Base-by-base conservation (phyloP, 129 eudicot genomes). In the Escallonia herrerae region DNA sequence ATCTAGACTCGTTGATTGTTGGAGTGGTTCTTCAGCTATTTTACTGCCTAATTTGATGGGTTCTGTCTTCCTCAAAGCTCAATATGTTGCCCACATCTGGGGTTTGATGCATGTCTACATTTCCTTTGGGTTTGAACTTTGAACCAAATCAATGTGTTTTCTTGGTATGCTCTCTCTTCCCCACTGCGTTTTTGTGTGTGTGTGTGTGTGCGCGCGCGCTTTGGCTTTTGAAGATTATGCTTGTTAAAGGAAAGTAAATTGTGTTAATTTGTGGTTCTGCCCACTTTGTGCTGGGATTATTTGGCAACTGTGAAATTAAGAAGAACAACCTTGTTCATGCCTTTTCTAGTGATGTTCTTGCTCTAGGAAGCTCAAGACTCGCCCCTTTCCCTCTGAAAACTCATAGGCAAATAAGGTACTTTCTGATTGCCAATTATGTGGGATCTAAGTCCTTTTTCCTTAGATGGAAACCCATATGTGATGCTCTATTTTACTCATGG, bases 1-100 rank as follows among this genome's bases (percentile, higher is more conserved):
- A 57, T 37, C 10, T 57, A 6, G 1, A 37, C 37, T 60, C 12
- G 56, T 56, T 52, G 74, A 66, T 48, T 50, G 59, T 42, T 58
- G 50, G 38, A n/a, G 42, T 60, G 33, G 2, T 40, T 12, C 10
- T 57, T 52, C 45, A 42, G 3, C 11, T 61, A 2, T 54, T 41
- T 49, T 11, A 7, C 4, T 49, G 54, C 54, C 11, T n/a, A 49
- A 49, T 49, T 49, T 49, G 9, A 49, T 11, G 54, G 54, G 13
- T 7, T 49, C 12, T 49, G 13, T 49, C 54, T 49, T 6, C 54
- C 12, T 7, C 13, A n/a, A 7, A 49, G 54, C 5, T 49, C 54
- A 7, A n/a, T 49, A 7, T n/a, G 9, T 6, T n/a, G 12, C 11
- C 54, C 11, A 7, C 54, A 0, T n/a, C 12, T 49, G 9, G 12